Evolutionary conservation across 139 green algal genomes (phyloP).

Genomic region (Pleodorina starrii): DNA sequence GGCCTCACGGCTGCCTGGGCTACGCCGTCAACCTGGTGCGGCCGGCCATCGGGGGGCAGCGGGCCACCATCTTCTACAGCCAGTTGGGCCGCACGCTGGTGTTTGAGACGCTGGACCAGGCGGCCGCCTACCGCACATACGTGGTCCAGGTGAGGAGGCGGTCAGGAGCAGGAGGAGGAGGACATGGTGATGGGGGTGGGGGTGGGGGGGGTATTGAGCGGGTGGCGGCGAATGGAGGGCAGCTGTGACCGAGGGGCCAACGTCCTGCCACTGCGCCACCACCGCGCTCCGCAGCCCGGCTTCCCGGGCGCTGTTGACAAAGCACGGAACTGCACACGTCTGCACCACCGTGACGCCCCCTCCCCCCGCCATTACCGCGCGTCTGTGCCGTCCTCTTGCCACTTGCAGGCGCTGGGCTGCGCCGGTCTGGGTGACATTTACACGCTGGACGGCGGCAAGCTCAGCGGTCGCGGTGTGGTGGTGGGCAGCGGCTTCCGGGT

Average conservation of each 20-base stretch:
- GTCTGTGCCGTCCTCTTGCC: no score
- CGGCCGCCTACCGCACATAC: constrained; percentile 69
- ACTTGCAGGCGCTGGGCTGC: constrained; percentile 49
- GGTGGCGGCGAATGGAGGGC: no score
- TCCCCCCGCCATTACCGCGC: no score
- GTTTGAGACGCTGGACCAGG: constrained; percentile 77
- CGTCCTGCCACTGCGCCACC: no score
- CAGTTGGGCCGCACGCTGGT: constrained; percentile 66
- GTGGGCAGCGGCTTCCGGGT: constrained; percentile 66
- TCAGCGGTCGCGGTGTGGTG: constrained; percentile 75
- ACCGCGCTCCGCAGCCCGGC: no score
- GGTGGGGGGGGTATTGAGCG: no score
- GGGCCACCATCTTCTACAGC: constrained; percentile 63
- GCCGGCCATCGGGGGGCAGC: constrained; percentile 58
- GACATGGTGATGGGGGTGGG: no score
- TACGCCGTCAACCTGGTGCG: constrained; percentile 82
- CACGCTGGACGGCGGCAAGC: constrained; percentile 71
- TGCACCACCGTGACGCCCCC: no score
- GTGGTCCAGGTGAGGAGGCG: constrained; percentile 65
- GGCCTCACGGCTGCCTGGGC: constrained; percentile 79
- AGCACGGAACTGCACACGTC: no score
- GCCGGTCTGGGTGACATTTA: constrained; percentile 66
- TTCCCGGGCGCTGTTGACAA: no score
- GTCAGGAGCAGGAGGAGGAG: no score
- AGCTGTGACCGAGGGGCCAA: no score